Evolutionary conservation across 306 rosid genomes (phyloP).

Genomic region (Datisca glomerata): DNA sequence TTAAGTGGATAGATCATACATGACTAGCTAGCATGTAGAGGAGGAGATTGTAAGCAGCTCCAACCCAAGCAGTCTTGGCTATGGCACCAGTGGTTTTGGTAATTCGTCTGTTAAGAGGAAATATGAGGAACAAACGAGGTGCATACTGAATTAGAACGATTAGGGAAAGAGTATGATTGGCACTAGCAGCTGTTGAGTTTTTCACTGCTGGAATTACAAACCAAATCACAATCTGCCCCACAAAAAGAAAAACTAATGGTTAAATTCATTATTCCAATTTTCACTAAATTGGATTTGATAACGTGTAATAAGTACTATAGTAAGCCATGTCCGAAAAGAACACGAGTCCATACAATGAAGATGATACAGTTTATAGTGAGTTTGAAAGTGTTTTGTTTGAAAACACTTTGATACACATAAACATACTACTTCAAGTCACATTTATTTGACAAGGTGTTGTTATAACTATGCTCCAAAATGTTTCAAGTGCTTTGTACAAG

Average conservation of each 20-base stretch:
- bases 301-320: too few relatives aligned
- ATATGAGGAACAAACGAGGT: slow-evolving; percentile 60
- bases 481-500: too few relatives aligned
- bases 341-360: too few relatives aligned
- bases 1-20: slow-evolving; percentile 16
- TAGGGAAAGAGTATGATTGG: slow-evolving; percentile 62
- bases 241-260: background rate
- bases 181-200: slow-evolving; percentile 39
- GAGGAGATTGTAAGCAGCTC: slow-evolving; percentile 75
- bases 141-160: slow-evolving; percentile 71
- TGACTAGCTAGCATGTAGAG: slow-evolving; percentile 65
- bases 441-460: too few relatives aligned
- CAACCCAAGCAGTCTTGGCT: slow-evolving; percentile 70
- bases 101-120: slow-evolving; percentile 61
- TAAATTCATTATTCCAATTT: too few relatives aligned
- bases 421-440: too few relatives aligned
- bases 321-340: too few relatives aligned
- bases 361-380: too few relatives aligned
- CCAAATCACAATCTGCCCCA: slow-evolving; percentile 64
- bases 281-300: too few relatives aligned
- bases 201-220: slow-evolving; percentile 55
- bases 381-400: too few relatives aligned
- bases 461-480: too few relatives aligned
- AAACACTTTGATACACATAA: too few relatives aligned
- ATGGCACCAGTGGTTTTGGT: slow-evolving; percentile 65